A percentile compares a stretch with the other conserved stretches of the same genome.
phyloP scores from a whole-genome alignment of 2,329 filamentous ascomycete genomes.

The Trichoderma hamatum region DNA sequence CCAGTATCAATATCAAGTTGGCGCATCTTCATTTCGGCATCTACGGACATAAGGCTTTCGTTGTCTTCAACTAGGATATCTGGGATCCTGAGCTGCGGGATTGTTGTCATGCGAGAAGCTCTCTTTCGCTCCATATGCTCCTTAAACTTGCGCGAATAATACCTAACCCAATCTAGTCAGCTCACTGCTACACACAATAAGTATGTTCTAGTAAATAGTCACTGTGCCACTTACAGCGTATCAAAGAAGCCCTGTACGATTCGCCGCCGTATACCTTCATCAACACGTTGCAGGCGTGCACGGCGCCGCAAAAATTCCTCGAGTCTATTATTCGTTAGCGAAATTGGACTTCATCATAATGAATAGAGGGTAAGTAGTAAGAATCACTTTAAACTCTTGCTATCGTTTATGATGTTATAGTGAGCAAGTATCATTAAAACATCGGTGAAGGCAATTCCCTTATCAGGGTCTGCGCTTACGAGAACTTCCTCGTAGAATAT shows the following conservation, averaged over 20 bases:
- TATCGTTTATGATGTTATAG: slow-evolving; percentile 98
- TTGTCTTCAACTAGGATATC: slow-evolving; percentile 90
- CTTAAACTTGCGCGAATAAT: slow-evolving; percentile 83
- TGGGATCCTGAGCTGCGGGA: slow-evolving; percentile 81
- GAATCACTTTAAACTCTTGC: slow-evolving; percentile 82
- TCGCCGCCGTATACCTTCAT: slow-evolving; percentile 89
- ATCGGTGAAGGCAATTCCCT: slow-evolving; percentile 87
- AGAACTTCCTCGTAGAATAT: slow-evolving; percentile 97
- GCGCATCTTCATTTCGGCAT: slow-evolving; percentile 6
- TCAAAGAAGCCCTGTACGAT: slow-evolving; percentile 95
- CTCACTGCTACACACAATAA: neutral
- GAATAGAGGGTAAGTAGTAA: neutral
- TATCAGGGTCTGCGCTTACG: slow-evolving; percentile 86
- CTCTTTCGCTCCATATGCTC: slow-evolving; percentile 72
- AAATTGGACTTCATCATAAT: neutral
- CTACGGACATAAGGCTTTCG: slow-evolving; percentile 35
- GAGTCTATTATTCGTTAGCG: slow-evolving; percentile 55
- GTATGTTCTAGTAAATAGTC: neutral
- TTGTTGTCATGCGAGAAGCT: slow-evolving; percentile 72
- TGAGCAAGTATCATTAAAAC: slow-evolving; percentile 95
- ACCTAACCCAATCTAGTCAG: slow-evolving; percentile 49
- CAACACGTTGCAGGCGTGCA: slow-evolving; percentile 86
- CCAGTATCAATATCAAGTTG: slow-evolving; percentile 21
- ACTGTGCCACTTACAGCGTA: slow-evolving; percentile 63
- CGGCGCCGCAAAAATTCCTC: slow-evolving; percentile 93